Conservation (phyloP, 805 yeast genomes). For the Yarrowia sp. region DNA sequence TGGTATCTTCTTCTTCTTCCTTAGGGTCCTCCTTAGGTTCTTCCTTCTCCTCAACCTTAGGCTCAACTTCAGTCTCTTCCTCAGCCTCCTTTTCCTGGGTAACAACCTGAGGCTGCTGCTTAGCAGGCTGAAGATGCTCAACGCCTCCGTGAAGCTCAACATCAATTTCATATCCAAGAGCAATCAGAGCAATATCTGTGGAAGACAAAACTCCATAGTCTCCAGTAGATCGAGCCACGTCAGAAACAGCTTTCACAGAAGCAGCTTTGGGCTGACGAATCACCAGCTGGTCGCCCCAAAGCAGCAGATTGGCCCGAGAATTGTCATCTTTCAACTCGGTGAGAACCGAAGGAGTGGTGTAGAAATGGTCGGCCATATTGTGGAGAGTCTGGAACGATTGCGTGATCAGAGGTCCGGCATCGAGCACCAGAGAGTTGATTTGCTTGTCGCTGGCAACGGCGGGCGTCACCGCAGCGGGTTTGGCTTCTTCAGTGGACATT, state of each 20-base stretch:
- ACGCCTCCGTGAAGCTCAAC: conserved; percentile 48
- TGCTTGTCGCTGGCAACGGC: not conserved
- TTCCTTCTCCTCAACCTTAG: not conserved
- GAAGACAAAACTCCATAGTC: conserved; percentile 83
- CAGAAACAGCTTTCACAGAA: conserved; percentile 60
- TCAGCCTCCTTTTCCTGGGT: not conserved
- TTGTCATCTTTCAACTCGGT: conserved; percentile 82
- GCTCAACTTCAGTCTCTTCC: too few relatives aligned
- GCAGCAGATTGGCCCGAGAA: conserved; percentile 69
- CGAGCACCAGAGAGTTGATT: conserved; percentile 55
- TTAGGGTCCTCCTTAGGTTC: not conserved
- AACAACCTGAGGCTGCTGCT: not conserved
- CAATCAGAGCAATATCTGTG: conserved; percentile 90
- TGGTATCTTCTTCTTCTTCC: not conserved
- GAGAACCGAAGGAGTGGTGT: conserved; percentile 88
- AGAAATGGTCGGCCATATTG: conserved; percentile 65
- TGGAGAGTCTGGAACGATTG: conserved; percentile 73
- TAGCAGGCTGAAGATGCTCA: not conserved
- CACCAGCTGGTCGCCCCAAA: conserved; percentile 75
- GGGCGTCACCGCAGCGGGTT: not conserved
- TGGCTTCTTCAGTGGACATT: not conserved
- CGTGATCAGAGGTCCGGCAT: conserved; percentile 93
- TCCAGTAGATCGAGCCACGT: conserved; percentile 84
- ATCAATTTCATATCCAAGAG: conserved; percentile 85
- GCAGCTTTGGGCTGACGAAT: conserved; percentile 71